These are phyloP conservation scores for Murraya paniculata DNA, from an alignment of 345 rosid species.

Conservation along the genomic window DNA sequence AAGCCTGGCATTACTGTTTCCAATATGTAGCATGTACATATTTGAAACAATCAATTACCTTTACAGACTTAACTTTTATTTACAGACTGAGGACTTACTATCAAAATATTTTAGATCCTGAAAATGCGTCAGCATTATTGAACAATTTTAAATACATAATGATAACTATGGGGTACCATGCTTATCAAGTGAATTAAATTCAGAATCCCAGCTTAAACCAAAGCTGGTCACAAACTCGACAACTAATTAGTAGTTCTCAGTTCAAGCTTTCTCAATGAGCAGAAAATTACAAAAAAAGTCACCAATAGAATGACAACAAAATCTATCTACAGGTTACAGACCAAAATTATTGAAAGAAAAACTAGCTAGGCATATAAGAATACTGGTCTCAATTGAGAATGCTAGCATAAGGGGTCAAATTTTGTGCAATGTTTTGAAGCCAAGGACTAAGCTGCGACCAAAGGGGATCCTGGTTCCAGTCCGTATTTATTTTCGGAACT, in stretches of 20 bases:
- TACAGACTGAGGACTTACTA: no score
- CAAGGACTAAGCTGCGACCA: constrained; percentile 76
- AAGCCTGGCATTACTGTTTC: no score
- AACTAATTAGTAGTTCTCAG: neutral
- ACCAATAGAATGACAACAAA: neutral
- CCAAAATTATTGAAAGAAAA: neutral
- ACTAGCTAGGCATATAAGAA: neutral
- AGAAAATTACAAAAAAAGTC: neutral
- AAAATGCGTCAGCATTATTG: neutral
- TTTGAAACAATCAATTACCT: no score
- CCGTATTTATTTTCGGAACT: constrained; percentile 52
- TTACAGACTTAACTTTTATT: no score
- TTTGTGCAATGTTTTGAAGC: constrained; percentile 67
- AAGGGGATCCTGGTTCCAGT: constrained; percentile 68
- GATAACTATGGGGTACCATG: no score
- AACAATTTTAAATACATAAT: neutral
- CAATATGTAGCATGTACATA: no score
- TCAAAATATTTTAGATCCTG: no score
- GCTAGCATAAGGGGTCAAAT: constrained; percentile 48
- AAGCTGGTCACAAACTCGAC: neutral
- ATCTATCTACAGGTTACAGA: neutral
- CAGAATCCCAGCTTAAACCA: neutral
- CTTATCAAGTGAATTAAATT: neutral
- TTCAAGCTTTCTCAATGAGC: neutral
- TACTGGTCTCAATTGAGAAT: constrained; percentile 34